These are phyloP conservation scores for Cymodocea nodosa DNA, from an alignment of 116 monocot genomes.

Conservation along the genomic window DNA sequence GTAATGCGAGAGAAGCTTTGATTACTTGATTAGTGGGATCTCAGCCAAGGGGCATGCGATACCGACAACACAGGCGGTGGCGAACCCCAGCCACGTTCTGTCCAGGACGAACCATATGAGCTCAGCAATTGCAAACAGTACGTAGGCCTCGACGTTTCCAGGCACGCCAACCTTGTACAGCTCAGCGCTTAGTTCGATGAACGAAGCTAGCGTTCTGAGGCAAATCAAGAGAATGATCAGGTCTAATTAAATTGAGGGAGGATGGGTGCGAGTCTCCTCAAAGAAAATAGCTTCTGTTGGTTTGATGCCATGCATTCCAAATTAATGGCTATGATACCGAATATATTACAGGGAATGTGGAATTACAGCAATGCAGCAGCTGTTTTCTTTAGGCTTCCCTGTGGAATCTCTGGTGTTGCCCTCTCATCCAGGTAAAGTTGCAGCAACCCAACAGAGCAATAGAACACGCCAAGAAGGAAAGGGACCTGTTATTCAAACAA, in stretches of 20 bases:
- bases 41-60: slow-evolving; percentile 51
- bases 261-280: not conserved
- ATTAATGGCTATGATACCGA: not conserved
- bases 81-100: slow-evolving; percentile 54
- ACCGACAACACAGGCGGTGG: slow-evolving; percentile 45
- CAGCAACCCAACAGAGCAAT: slow-evolving; percentile 48
- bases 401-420: slow-evolving; percentile 13
- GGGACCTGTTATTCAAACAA: slow-evolving; percentile 32
- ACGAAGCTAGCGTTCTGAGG: slow-evolving; percentile 30
- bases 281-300: not conserved
- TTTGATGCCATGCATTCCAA: not conserved
- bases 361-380: slow-evolving; percentile 38
- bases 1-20: not conserved
- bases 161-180: slow-evolving; percentile 49
- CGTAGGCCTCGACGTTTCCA: slow-evolving; percentile 46
- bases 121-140: slow-evolving; percentile 54
- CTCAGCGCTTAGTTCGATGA: slow-evolving; percentile 60
- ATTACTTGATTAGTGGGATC: slow-evolving; percentile 68
- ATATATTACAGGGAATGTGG: not conserved
- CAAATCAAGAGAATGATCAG: not conserved
- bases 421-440: slow-evolving; percentile 55
- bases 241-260: not conserved
- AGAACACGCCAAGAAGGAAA: slow-evolving; percentile 60
- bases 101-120: slow-evolving; percentile 49
- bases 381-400: slow-evolving; percentile 33